Conservation (phyloP, 495 filamentous ascomycete species). For the Trichocladium uniseriatum region DNA sequence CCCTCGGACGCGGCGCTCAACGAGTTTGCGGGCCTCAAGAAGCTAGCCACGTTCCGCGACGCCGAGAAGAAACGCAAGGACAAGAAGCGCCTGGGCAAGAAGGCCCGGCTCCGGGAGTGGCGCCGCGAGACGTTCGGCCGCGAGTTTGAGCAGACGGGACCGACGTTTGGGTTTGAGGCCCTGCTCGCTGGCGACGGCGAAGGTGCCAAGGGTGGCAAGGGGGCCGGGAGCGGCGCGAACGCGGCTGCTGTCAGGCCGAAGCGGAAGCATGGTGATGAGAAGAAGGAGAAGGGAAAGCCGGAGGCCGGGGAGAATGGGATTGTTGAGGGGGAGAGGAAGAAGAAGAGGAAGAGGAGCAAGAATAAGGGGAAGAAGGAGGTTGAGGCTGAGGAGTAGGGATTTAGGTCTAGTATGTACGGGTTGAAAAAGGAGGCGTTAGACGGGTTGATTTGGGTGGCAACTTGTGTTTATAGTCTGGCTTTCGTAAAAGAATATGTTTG, state of each 20-base stretch:
- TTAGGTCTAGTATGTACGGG: constrained; percentile 1
- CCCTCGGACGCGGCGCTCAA: constrained; percentile 75
- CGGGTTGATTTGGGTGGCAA: not conserved
- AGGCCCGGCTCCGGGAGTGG: constrained; percentile 82
- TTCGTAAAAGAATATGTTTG: not conserved
- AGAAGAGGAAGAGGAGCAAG: constrained; percentile 42
- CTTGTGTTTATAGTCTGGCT: not conserved
- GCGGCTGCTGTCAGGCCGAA: constrained; percentile 1
- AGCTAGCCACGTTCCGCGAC: constrained; percentile 82
- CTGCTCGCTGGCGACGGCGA: constrained; percentile 13
- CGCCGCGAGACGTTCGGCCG: constrained; percentile 83
- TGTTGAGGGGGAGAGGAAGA: constrained; percentile 36
- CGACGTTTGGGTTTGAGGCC: constrained; percentile 39
- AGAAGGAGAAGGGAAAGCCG: constrained; percentile 2
- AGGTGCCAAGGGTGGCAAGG: not conserved
- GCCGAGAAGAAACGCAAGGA: constrained; percentile 79
- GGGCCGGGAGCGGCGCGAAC: constrained; percentile 14
- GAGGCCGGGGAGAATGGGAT: constrained; percentile 10
- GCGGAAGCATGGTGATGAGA: constrained; percentile 1
- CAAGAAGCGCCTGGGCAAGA: constrained; percentile 81
- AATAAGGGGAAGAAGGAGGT: constrained; percentile 22
- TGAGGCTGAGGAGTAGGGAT: constrained; percentile 7
- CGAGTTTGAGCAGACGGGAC: constrained; percentile 40
- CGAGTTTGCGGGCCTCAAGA: constrained; percentile 86
- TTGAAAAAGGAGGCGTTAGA: not conserved